Evolutionary conservation across 331 rosid genomes (phyloP).

Genomic region (Phaseolus coccineus): DNA sequence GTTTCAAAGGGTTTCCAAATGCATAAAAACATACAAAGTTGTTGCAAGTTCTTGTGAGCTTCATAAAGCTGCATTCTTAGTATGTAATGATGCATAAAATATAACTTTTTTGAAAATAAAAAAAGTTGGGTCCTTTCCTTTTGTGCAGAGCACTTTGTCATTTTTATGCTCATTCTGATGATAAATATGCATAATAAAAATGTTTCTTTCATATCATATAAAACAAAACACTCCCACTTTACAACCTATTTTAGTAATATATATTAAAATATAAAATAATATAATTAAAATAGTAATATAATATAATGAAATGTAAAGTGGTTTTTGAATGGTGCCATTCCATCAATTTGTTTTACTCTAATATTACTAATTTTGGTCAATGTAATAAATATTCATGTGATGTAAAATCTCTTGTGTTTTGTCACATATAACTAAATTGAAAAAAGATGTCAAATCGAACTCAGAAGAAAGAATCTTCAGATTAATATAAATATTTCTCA

Average conservation of each 20-base stretch:
- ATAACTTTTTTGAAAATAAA: constrained; percentile 34
- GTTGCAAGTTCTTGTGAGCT: constrained; percentile 22
- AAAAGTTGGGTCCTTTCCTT: constrained; percentile 46
- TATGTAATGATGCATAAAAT: constrained; percentile 27
- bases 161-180: constrained; percentile 36
- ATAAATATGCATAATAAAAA: constrained; percentile 35
- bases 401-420: neutral
- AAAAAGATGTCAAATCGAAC: too few species aligned
- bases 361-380: neutral
- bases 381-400: neutral
- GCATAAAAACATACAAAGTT: constrained; percentile 33
- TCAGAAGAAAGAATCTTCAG: too few species aligned
- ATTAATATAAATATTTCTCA: too few species aligned
- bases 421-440: too few species aligned
- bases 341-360: neutral
- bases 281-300: too few species aligned
- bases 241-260: too few species aligned
- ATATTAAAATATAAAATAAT: too few species aligned
- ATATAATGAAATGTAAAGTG: too few species aligned
- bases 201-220: too few species aligned
- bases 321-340: too few species aligned
- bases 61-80: constrained; percentile 37
- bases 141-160: constrained; percentile 49
- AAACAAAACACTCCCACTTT: too few species aligned
- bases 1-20: constrained; percentile 37